Conservation (phyloP, 2,329 filamentous ascomycete genomes). For the Penicillium sp. region DNA sequence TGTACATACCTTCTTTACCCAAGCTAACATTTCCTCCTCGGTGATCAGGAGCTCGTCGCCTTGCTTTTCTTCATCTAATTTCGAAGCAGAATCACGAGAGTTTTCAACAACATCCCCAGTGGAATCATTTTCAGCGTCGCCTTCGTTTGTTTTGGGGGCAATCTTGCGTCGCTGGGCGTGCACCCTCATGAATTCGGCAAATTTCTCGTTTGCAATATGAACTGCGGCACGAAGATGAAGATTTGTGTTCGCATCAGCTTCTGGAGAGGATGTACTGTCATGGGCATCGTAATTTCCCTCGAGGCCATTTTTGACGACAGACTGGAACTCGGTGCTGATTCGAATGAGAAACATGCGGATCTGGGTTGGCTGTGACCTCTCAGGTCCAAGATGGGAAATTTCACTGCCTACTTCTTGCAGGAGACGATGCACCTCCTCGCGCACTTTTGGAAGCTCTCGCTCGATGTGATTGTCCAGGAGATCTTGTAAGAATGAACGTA, state of each 20-base stretch:
- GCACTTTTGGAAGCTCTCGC: neutral
- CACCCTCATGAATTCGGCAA: conserved; percentile 12
- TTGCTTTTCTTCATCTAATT: neutral
- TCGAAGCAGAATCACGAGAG: neutral
- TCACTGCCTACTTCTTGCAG: neutral
- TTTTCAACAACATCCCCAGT: no score
- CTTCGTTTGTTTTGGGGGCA: neutral
- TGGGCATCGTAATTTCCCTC: neutral
- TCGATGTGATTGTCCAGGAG: conserved; percentile 2
- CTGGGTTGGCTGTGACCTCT: neutral
- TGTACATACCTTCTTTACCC: neutral
- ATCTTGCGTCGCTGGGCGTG: conserved; percentile 6
- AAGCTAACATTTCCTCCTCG: neutral
- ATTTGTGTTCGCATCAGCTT: neutral
- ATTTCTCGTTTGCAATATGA: conserved; percentile 10
- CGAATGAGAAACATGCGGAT: neutral
- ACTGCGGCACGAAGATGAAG: conserved; percentile 10
- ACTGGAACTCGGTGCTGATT: neutral
- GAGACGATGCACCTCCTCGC: neutral
- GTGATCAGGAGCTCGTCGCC: neutral
- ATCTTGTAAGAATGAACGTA: neutral
- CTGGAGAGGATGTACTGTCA: neutral
- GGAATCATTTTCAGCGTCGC: no score
- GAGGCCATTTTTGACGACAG: neutral
- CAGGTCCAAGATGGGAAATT: neutral